These are phyloP conservation scores for Cardamine chenopodiifolia DNA, from an alignment of 345 rosid genomes.

Conservation along the genomic window DNA sequence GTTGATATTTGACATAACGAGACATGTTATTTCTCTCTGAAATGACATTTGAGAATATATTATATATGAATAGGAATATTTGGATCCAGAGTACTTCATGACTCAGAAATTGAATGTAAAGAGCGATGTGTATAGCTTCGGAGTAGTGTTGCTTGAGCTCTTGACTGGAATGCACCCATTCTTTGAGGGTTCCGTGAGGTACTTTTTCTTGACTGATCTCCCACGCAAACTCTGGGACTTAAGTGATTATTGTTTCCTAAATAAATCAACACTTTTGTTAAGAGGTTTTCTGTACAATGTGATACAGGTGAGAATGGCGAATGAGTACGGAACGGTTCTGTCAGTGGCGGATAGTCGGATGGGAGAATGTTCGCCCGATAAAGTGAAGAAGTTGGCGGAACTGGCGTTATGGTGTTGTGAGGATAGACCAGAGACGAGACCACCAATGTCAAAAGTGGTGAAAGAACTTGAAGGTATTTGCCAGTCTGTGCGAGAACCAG, in stretches of 20 bases:
- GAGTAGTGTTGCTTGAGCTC: conserved; percentile 82
- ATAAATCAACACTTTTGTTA: background rate
- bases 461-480: conserved; percentile 58
- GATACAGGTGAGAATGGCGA: conserved; percentile 59
- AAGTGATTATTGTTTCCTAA: background rate
- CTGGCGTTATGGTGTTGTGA: conserved; percentile 70
- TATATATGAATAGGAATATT: conserved; percentile 60
- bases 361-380: conserved; percentile 69
- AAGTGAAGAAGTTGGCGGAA: conserved; percentile 58
- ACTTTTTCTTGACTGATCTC: conserved; percentile 18
- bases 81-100: conserved; percentile 89
- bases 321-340: conserved; percentile 55
- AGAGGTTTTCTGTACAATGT: background rate
- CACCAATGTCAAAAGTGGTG: conserved; percentile 64
- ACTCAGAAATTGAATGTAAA: conserved; percentile 81
- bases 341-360: conserved; percentile 65
- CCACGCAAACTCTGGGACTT: background rate
- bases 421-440: conserved; percentile 65
- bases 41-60: background rate
- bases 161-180: conserved; percentile 86
- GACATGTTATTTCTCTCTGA: no score
- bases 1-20: no score
- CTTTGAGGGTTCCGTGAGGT: conserved; percentile 85
- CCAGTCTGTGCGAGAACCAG: conserved; percentile 40
- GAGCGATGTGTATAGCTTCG: conserved; percentile 92